Percentiles rank a stretch among this genome's conserved stretches.
phyloP scores from a whole-genome alignment of 1,284 basidiomycete genomes.

The Cryptococcus sp. region DNA sequence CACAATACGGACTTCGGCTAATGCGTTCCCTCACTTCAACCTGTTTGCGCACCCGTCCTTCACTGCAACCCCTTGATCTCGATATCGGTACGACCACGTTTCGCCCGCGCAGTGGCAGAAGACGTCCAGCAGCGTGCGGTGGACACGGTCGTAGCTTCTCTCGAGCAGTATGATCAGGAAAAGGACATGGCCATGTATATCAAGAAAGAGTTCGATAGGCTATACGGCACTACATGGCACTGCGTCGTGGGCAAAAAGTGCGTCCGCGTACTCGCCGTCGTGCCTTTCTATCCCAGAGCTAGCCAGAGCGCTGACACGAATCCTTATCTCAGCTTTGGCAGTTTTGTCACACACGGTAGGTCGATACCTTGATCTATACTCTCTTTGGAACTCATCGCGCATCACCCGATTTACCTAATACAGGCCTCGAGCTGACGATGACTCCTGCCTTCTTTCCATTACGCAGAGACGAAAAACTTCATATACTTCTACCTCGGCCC shows the following conservation, averaged over 20 bases:
- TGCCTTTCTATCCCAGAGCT: no score
- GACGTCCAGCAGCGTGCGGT: conserved; percentile 94
- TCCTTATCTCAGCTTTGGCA: conserved; percentile 66
- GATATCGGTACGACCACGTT: no score
- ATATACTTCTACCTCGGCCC: conserved; percentile 93
- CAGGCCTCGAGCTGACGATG: not conserved
- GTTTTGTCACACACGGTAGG: conserved; percentile 95
- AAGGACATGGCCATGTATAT: conserved; percentile 97
- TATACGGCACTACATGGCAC: conserved; percentile 92
- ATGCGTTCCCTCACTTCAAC: not conserved
- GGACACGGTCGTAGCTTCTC: conserved; percentile 78
- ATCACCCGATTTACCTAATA: conserved; percentile 17
- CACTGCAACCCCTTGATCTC: not conserved
- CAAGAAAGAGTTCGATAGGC: conserved; percentile 95
- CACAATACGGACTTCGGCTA: no score
- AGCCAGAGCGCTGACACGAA: not conserved
- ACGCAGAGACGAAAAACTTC: conserved; percentile 89
- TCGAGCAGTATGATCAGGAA: conserved; percentile 90
- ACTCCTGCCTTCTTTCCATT: conserved; percentile 6
- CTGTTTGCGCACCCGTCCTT: not conserved
- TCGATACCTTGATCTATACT: conserved; percentile 21
- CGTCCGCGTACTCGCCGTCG: not conserved
- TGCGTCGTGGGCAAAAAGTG: conserved; percentile 84
- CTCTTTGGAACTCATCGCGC: conserved; percentile 12
- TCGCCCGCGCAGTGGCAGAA: conserved; percentile 64